Evolutionary conservation across 2,329 filamentous ascomycete species (phyloP).

Genomic region (Cercospora sesami): DNA sequence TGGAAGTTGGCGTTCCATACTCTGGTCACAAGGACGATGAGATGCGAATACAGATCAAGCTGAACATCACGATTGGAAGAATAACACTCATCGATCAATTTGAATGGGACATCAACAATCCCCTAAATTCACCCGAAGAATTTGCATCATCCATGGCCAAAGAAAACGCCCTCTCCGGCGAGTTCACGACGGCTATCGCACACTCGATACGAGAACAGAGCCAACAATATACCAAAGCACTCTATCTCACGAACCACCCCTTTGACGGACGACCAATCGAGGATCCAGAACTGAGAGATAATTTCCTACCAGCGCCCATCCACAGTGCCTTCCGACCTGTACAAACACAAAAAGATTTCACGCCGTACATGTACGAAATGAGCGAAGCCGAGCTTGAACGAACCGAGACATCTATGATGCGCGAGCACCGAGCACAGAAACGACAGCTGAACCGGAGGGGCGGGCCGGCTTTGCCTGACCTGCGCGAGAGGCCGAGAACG

Average conservation of each 20-base stretch:
- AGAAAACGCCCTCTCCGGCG: constrained; percentile 86
- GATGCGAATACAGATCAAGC: constrained; percentile 92
- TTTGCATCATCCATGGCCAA: constrained; percentile 87
- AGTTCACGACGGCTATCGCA: constrained; percentile 95
- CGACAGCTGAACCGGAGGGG: constrained; percentile 90
- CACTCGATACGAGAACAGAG: constrained; percentile 96
- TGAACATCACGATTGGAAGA: constrained; percentile 95
- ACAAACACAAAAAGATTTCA: constrained; percentile 90
- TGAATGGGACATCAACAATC: constrained; percentile 98
- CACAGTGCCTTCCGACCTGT: constrained; percentile 82
- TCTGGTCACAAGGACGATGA: constrained; percentile 97
- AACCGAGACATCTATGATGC: constrained; percentile 87
- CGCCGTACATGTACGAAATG: constrained; percentile 90
- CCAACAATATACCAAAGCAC: constrained; percentile 87
- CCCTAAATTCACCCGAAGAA: constrained; percentile 88
- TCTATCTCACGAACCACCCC: constrained; percentile 90
- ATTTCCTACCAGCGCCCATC: constrained; percentile 83
- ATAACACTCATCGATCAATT: constrained; percentile 96
- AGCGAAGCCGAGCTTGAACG: constrained; percentile 86
- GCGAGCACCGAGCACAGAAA: constrained; percentile 92
- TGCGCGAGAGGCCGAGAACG: constrained; percentile 90
- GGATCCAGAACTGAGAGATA: constrained; percentile 81
- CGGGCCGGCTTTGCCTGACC: constrained; percentile 88
- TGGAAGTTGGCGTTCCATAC: constrained; percentile 88
- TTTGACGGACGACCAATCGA: constrained; percentile 94